Percentiles rank a stretch among this genome's conserved stretches.
These are phyloP conservation scores for Exophiala xenobiotica DNA, from an alignment of 2,329 filamentous ascomycete species.

Conservation along the genomic window DNA sequence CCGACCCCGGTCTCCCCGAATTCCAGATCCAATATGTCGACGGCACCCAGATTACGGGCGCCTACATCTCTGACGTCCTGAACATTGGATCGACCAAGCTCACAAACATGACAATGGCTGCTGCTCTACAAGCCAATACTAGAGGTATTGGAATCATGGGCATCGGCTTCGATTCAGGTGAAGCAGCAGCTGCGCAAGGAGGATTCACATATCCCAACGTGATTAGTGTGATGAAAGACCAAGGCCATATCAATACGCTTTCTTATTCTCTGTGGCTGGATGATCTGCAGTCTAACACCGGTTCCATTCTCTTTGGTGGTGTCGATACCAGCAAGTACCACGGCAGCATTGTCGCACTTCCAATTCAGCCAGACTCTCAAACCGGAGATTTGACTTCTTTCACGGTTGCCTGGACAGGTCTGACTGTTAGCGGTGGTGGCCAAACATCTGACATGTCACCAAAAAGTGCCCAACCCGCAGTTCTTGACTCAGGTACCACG, in stretches of 20 bases:
- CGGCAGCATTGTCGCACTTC: conserved; percentile 61
- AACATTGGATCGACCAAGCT: conserved; percentile 36
- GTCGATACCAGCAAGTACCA: conserved; percentile 73
- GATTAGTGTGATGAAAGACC: conserved; percentile 61
- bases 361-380: conserved; percentile 54
- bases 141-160: conserved; percentile 39
- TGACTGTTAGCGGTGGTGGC: conserved; percentile 20
- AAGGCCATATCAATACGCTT: conserved; percentile 54
- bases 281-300: conserved; percentile 59
- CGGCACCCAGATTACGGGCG: conserved; percentile 37
- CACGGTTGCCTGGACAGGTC: conserved; percentile 47
- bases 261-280: conserved; percentile 40
- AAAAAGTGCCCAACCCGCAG: conserved; percentile 46
- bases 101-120: conserved; percentile 41
- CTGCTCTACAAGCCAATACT: conserved; percentile 30
- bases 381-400: conserved; percentile 51
- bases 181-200: conserved; percentile 25
- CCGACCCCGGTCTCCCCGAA: conserved; percentile 19
- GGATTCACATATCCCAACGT: conserved; percentile 57
- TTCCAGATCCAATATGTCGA: conserved; percentile 43
- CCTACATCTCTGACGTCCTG: conserved; percentile 41
- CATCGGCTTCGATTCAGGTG: conserved; percentile 38
- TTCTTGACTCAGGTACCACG: conserved; percentile 75
- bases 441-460: conserved; percentile 42
- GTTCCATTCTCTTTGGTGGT: conserved; percentile 76